A percentile compares a stretch with the other conserved stretches of the same genome.
phyloP scores from a whole-genome alignment of 2,329 filamentous ascomycete species.

The Monosporascus cannonballus region DNA sequence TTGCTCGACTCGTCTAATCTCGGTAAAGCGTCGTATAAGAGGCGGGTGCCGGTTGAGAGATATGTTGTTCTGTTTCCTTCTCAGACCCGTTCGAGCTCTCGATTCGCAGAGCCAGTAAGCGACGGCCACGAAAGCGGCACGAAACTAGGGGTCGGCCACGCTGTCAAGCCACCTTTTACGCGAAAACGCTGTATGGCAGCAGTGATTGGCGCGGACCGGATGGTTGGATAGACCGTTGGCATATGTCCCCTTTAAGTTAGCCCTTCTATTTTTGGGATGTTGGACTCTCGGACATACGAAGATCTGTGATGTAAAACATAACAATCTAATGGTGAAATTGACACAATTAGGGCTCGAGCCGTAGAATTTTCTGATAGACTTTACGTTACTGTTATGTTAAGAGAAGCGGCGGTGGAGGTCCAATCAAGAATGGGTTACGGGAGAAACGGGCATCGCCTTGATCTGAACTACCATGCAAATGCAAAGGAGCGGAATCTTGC shows the following conservation, averaged over 20 bases:
- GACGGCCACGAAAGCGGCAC: constrained; percentile 18
- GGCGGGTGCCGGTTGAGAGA: neutral
- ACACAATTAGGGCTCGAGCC: neutral
- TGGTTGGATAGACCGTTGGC: neutral
- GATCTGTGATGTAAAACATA: no score
- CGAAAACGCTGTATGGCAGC: constrained; percentile 4
- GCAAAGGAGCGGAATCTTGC: constrained; percentile 27
- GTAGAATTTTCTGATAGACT: no score
- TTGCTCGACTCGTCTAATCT: neutral
- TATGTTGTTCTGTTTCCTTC: neutral
- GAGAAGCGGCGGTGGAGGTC: no score
- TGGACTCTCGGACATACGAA: no score
- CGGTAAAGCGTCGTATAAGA: no score
- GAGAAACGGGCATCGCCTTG: constrained; percentile 16
- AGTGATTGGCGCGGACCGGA: constrained; percentile 8
- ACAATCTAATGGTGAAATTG: neutral
- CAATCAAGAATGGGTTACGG: neutral
- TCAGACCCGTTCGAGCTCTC: constrained; percentile 9
- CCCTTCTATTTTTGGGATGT: no score
- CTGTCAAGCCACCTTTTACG: constrained; percentile 17
- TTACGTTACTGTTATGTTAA: no score
- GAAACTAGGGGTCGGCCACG: constrained; percentile 18
- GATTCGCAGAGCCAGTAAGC: constrained; percentile 17
- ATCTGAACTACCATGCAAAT: constrained; percentile 12
- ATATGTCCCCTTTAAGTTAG: no score